phyloP scores from a whole-genome alignment of 2,329 filamentous ascomycete species.

The Epichloe coenophiala region DNA sequence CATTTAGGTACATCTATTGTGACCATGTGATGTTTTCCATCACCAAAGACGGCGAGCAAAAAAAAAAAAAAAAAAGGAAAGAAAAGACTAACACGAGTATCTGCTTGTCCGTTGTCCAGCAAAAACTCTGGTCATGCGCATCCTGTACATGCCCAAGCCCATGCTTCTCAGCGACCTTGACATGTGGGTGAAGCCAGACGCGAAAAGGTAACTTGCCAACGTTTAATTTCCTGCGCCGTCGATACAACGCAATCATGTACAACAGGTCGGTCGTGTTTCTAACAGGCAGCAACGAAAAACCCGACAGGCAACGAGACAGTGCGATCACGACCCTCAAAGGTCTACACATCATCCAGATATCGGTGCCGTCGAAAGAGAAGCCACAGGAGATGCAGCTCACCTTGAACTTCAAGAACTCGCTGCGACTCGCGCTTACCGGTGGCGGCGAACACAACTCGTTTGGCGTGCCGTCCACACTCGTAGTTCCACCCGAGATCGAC shows the following conservation, averaged over 20 bases:
- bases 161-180: slow-evolving; percentile 73
- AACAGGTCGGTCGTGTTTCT: not conserved
- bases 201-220: slow-evolving; percentile 23
- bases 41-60: too few relatives aligned
- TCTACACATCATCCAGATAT: slow-evolving; percentile 72
- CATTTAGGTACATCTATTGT: slow-evolving; percentile 52
- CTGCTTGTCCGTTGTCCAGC: slow-evolving; percentile 33
- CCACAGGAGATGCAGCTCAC: slow-evolving; percentile 64
- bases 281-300: not conserved
- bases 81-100: not conserved
- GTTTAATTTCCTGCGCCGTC: not conserved
- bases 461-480: slow-evolving; percentile 63
- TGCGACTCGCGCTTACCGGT: slow-evolving; percentile 78
- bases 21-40: not conserved
- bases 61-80: not conserved
- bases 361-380: slow-evolving; percentile 44
- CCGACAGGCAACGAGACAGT: slow-evolving; percentile 60
- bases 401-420: slow-evolving; percentile 67
- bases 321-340: slow-evolving; percentile 68
- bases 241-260: not conserved
- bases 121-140: slow-evolving; percentile 89
- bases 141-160: slow-evolving; percentile 79
- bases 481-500: slow-evolving; percentile 49
- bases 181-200: slow-evolving; percentile 62
- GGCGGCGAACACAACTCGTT: slow-evolving; percentile 79